phyloP scores from a whole-genome alignment of 345 rosid species.

The Citropsis articulata region DNA sequence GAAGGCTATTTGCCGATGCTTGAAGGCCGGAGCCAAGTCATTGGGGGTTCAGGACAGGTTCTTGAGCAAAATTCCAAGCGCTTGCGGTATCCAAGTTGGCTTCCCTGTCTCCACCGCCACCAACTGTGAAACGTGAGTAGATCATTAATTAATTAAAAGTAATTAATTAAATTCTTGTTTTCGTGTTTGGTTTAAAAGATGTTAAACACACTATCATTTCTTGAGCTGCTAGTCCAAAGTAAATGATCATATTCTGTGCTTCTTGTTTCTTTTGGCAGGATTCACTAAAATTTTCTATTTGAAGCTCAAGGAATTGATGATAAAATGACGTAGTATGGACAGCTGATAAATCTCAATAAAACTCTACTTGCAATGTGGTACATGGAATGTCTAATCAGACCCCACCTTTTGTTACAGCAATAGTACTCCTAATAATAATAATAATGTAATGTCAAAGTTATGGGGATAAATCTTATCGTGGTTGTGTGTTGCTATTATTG shows the following conservation, averaged over 20 bases:
- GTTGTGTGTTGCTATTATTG: too few relatives aligned
- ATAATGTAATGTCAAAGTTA: not conserved
- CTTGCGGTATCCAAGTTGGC: constrained; percentile 40
- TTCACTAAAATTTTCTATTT: not conserved
- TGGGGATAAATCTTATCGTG: not conserved
- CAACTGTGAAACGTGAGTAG: constrained; percentile 33
- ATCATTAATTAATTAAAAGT: too few relatives aligned
- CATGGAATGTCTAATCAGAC: not conserved
- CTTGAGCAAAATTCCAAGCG: constrained; percentile 34
- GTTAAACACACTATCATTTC: too few relatives aligned
- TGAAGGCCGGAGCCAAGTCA: constrained; percentile 24
- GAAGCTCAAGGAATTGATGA: not conserved
- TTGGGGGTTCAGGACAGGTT: constrained; percentile 31
- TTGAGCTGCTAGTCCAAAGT: not conserved
- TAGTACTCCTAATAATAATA: not conserved
- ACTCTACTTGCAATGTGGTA: not conserved
- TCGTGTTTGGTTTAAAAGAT: too few relatives aligned
- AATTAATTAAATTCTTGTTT: too few relatives aligned
- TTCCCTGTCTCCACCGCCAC: constrained; percentile 34
- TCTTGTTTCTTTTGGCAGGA: not conserved
- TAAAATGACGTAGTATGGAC: not conserved
- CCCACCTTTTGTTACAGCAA: not conserved
- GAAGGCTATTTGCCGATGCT: constrained; percentile 35
- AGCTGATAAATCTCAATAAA: not conserved
- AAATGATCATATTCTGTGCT: not conserved